Percentiles rank a stretch among this genome's conserved stretches.
Conservation (phyloP, 2,329 filamentous ascomycete genomes). For the Microsporum audouinii region DNA sequence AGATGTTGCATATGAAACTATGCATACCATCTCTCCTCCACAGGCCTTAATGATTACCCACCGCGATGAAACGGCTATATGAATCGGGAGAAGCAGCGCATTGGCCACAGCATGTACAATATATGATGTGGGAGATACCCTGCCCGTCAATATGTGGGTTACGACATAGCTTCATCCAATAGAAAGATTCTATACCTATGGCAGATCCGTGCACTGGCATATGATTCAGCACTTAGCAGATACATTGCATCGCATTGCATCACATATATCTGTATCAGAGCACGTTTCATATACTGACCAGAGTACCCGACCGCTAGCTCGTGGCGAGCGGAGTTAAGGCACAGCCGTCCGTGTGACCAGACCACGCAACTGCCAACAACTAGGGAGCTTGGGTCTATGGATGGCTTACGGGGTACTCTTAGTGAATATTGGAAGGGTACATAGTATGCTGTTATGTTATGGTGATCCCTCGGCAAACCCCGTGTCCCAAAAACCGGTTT, state of each 20-base stretch:
- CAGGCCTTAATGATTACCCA: neutral
- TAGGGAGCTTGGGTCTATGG: neutral
- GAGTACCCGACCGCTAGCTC: neutral
- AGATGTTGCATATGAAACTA: neutral
- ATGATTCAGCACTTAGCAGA: neutral
- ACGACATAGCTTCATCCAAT: neutral
- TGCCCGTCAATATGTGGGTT: neutral
- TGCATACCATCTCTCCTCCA: neutral
- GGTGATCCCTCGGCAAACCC: neutral
- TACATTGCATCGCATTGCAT: neutral
- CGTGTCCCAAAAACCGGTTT: neutral
- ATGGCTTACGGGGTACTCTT: neutral
- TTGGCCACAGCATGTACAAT: neutral
- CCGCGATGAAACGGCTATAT: neutral
- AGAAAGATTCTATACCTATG: neutral
- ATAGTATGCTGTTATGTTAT: neutral
- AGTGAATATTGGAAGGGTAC: neutral
- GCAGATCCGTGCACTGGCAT: neutral
- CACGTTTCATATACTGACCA: neutral
- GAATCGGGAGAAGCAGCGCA: neutral
- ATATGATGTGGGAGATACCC: neutral
- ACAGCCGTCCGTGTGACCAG: neutral
- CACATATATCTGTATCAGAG: neutral
- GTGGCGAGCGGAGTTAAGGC: neutral
- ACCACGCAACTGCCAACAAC: neutral